Conservation (phyloP, 257 asterid species). For the Jasminum sambac region DNA sequence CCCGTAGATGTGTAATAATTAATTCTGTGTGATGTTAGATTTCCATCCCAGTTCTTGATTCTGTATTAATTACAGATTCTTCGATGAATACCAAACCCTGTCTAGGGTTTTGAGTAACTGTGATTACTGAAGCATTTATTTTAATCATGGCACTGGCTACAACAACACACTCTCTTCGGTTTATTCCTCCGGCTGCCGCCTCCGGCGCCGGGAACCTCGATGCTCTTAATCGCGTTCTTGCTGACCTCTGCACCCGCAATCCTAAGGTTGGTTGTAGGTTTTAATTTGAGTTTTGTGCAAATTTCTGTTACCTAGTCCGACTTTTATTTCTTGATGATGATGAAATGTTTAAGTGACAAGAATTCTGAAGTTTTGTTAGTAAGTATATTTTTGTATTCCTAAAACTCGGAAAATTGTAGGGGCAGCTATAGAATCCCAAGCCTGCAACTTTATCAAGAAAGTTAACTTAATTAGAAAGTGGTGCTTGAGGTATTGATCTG, state of each 20-base stretch:
- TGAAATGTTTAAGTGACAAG: background rate
- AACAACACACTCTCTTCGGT: slow-evolving; percentile 61
- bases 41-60: background rate
- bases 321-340: background rate
- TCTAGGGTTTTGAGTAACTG: slow-evolving; percentile 49
- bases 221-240: slow-evolving; percentile 62
- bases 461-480: background rate
- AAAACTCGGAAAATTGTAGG: background rate
- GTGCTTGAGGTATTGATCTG: background rate
- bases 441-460: background rate
- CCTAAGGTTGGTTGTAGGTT: slow-evolving; percentile 49
- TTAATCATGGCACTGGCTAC: slow-evolving; percentile 54
- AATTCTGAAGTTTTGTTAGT: background rate
- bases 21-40: background rate
- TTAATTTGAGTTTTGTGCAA: background rate
- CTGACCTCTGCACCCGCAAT: slow-evolving; percentile 68
- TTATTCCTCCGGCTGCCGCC: slow-evolving; percentile 53
- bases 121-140: background rate
- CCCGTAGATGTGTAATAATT: background rate
- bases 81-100: slow-evolving; percentile 10
- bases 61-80: background rate
- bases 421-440: background rate
- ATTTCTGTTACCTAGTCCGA: background rate
- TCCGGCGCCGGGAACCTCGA: slow-evolving; percentile 68
- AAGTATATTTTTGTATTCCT: background rate